A percentile compares a stretch with the other conserved stretches of the same genome.
phyloP scores from a whole-genome alignment of 2,329 filamentous ascomycete species.

The Epichloe glyceriae region DNA sequence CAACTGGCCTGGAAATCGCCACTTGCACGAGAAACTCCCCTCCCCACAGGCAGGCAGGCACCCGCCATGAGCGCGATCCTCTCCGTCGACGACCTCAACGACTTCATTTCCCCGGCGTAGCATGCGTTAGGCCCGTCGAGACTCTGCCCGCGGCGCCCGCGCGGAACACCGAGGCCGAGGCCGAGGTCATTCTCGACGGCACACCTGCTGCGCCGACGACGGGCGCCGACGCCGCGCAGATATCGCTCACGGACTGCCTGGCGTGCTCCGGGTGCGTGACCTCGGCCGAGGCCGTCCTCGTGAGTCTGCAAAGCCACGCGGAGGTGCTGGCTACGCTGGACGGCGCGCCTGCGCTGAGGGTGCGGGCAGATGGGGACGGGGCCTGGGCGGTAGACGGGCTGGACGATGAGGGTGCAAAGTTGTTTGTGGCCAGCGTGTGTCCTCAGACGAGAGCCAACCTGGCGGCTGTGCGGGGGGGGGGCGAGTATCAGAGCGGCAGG shows the following conservation, averaged over 20 bases:
- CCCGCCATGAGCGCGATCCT: conserved; percentile 85
- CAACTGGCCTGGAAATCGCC: not conserved
- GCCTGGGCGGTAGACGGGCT: conserved; percentile 31
- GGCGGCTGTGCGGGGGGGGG: conserved; percentile 70
- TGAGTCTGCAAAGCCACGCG: conserved; percentile 83
- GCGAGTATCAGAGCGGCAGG: conserved; percentile 56
- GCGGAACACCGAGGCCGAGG: conserved; percentile 26
- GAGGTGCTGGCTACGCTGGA: conserved; percentile 82
- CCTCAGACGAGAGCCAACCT: conserved; percentile 84
- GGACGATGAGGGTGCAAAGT: conserved; percentile 48
- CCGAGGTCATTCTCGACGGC: conserved; percentile 92
- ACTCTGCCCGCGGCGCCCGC: conserved; percentile 55
- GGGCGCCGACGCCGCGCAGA: conserved; percentile 63
- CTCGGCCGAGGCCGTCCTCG: conserved; percentile 91
- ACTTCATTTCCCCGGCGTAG: conserved; percentile 96
- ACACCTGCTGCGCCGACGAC: conserved; percentile 41
- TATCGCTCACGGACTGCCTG: conserved; percentile 92
- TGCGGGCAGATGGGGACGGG: conserved; percentile 17
- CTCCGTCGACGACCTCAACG: conserved; percentile 91
- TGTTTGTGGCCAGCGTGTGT: conserved; percentile 87
- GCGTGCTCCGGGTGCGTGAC: conserved; percentile 97
- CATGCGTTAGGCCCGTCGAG: conserved; percentile 96
- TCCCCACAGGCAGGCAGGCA: conserved; percentile 1
- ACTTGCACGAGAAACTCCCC: no score
- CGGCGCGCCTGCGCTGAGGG: conserved; percentile 38